Base-by-base conservation (phyloP, 768 basidiomycete genomes). In the Calvatia gigantea region DNA sequence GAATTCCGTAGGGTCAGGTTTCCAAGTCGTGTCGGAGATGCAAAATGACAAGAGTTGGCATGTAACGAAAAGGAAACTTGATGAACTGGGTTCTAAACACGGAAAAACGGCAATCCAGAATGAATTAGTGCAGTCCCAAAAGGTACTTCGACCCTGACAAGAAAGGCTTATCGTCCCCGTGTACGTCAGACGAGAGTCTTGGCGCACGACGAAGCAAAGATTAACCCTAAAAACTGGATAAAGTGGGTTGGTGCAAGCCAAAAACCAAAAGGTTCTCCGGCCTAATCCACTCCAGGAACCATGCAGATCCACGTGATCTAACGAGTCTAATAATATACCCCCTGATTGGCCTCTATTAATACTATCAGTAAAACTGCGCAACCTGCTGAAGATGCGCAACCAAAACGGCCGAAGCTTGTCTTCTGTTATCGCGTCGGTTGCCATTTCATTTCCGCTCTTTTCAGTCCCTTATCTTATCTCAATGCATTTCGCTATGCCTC, bases 251-350 rank as follows among this genome's bases (percentile, higher is more conserved):
- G 27, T n/a, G 23, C n/a, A n/a, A 15, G 6, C 28, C 14, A 27
- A 29, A 43, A 41, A 25, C 37, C 49, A 27, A 11, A 9, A 7
- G 5, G 27, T 29, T 38, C 23, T 51, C 21, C 37, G 35, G 39
- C 50, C 15, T 41, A 51, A 27, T 23, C 29, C 39, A 12, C 12
- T 12, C 17, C 61, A 62, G 43, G 61, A 65, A 41, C 54, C 50
- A 29, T 55, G 56, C 29, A 46, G 17, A 11, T 31, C 8, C 54
- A 56, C 54, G 54, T 56, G 54, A 55, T 39, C 25, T n/a, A 19
- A 39, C 53, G 44, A 33, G 45, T 48, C 44, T 17, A 42, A 23
- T 42, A 19, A 38, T n/a, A 41, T 21, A 3, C 15, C 12, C 29
- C 11, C 29, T 7, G 39, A 31, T 8, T 49, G 41, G 41, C 9